phyloP scores from a whole-genome alignment of 1,139 yeast genomes.

The Taphrina flavorubra region DNA sequence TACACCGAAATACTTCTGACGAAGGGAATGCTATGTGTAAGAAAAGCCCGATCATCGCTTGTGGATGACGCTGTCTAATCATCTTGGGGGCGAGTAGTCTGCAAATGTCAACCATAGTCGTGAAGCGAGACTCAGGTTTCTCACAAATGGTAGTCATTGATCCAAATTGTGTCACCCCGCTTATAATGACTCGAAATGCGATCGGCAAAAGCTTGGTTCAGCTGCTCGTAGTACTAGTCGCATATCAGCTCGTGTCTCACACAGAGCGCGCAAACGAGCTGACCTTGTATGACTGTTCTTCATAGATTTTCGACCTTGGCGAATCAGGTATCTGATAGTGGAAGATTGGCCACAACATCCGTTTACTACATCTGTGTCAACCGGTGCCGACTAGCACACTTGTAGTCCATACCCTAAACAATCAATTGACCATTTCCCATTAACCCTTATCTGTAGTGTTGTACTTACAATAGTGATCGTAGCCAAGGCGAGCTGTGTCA shows the following conservation, averaged over 20 bases:
- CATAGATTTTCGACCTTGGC: slow-evolving; percentile 91
- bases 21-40: slow-evolving; percentile 95
- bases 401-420: slow-evolving; percentile 44
- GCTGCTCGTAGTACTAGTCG: slow-evolving; percentile 62
- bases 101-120: not conserved
- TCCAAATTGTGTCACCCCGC: slow-evolving; percentile 80
- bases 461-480: slow-evolving; percentile 38
- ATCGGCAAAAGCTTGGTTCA: slow-evolving; percentile 83
- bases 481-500: slow-evolving; percentile 28
- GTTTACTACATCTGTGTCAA: slow-evolving; percentile 86
- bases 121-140: not conserved
- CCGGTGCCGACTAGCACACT: slow-evolving; percentile 65
- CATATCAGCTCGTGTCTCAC: not conserved
- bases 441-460: too few relatives aligned
- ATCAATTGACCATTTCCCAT: not conserved
- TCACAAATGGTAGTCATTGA: slow-evolving; percentile 85
- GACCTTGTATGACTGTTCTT: slow-evolving; percentile 86
- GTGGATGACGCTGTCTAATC: slow-evolving; percentile 75
- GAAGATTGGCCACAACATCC: slow-evolving; percentile 93
- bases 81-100: slow-evolving; percentile 76
- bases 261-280: not conserved
- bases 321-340: slow-evolving; percentile 97
- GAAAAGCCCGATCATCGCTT: slow-evolving; percentile 89
- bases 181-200: slow-evolving; percentile 68
- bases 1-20: slow-evolving; percentile 90